Evolutionary conservation across 768 basidiomycete species (phyloP).

Genomic region (Boletellus emodensis): DNA sequence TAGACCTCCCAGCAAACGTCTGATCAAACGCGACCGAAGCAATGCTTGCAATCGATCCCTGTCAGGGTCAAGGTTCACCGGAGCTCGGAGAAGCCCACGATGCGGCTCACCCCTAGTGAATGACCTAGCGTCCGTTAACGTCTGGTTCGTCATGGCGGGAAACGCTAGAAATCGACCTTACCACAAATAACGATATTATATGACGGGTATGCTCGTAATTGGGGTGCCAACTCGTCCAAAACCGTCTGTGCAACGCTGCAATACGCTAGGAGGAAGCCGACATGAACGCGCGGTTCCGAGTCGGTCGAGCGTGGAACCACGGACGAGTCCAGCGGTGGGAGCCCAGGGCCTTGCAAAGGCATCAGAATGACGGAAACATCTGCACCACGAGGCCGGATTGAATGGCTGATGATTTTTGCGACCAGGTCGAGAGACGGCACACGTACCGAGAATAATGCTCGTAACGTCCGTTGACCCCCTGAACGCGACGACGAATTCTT

Average conservation of each 20-base stretch:
- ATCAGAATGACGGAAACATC: constrained; percentile 21
- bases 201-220: constrained; percentile 31
- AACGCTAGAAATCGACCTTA: constrained; percentile 6
- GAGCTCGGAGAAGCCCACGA: not conserved
- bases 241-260: constrained; percentile 30
- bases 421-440: not conserved
- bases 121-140: constrained; percentile 30
- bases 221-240: constrained; percentile 25
- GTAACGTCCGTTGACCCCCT: constrained; percentile 34
- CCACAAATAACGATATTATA: constrained; percentile 35
- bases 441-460: constrained; percentile 18
- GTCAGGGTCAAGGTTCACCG: constrained; percentile 3
- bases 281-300: constrained; percentile 30
- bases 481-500: constrained; percentile 41
- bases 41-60: constrained; percentile 39
- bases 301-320: not conserved
- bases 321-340: constrained; percentile 15
- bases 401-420: not conserved
- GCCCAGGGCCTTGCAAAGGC: constrained; percentile 22
- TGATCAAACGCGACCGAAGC: constrained; percentile 33
- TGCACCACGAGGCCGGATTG: not conserved
- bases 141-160: not conserved
- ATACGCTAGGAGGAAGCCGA: constrained; percentile 36
- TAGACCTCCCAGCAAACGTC: constrained; percentile 25
- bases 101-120: constrained; percentile 34